Conservation (phyloP, 176 grass and related monocot genomes). For the Avena atlantica region DNA sequence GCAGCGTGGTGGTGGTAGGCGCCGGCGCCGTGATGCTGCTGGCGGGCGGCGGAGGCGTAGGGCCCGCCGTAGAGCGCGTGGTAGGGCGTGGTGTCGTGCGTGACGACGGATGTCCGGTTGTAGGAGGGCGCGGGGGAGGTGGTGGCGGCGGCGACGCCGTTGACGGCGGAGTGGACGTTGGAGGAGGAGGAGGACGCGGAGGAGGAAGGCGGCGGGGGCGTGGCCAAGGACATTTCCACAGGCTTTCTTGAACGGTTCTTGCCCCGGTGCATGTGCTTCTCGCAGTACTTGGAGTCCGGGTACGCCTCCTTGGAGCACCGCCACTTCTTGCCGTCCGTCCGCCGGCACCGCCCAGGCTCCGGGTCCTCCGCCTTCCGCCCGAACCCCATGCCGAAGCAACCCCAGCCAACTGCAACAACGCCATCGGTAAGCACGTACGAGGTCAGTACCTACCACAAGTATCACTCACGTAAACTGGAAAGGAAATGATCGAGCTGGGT, state of each 20-base stretch:
- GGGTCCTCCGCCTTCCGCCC: conserved; percentile 81
- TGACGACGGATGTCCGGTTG: conserved; percentile 12
- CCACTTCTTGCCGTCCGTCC: conserved; percentile 98
- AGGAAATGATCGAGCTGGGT: neutral
- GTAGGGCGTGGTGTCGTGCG: conserved; percentile 48
- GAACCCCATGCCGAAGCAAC: conserved; percentile 80
- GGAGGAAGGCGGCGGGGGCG: conserved; percentile 39
- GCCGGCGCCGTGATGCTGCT: neutral
- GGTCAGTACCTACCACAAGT: neutral
- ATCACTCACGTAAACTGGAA: too few relatives aligned
- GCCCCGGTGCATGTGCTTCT: conserved; percentile 98
- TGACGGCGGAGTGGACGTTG: conserved; percentile 31
- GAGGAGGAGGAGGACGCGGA: conserved; percentile 43
- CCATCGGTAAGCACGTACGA: neutral
- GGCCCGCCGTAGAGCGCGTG: conserved; percentile 56
- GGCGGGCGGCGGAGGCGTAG: conserved; percentile 14
- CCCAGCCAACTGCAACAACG: conserved; percentile 68
- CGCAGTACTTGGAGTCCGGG: conserved; percentile 97
- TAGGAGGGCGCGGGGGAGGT: conserved; percentile 27
- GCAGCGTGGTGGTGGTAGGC: conserved; percentile 17
- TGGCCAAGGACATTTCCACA: conserved; percentile 98
- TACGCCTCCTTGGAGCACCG: conserved; percentile 94
- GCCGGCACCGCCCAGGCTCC: conserved; percentile 86
- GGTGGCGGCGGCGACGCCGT: conserved; percentile 26
- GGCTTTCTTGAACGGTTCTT: conserved; percentile 99